Base-by-base conservation (phyloP, 1,284 basidiomycete genomes). In the Microbotryum silenes-acaulis region DNA sequence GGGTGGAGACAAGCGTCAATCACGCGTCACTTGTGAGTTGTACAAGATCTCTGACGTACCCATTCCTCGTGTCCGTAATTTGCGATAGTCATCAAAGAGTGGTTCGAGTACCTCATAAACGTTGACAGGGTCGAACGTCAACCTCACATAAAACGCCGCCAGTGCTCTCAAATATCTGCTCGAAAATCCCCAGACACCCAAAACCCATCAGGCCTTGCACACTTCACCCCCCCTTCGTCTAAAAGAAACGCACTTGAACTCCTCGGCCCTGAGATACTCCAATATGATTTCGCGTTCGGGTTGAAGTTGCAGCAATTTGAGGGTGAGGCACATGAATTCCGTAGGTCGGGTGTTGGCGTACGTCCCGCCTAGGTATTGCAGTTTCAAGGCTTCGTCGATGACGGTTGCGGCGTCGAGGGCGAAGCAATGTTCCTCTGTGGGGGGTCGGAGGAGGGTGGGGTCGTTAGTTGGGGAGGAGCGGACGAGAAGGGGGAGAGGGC, bases 261-360 rank as follows among this genome's bases (percentile, higher is more conserved):
- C 94, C 64, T 94, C 90, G 3, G 90, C 91, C 63, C 86, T 83
- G 23, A 99, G 79, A 74, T 99, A 99, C 73, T 97, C 96, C 6
- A 96, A 78, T 53, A 98, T 75, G 64, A 98, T 97, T 75, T 94
- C 91, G 74, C 91, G 91, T 77, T 97, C 90, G 1, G 96, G 96
- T 74, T 98, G 94, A 53, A 99, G 86, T 77, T 98, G 96, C 31
- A 99, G 79, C 59, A 99, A 81, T 75, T 98, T 98, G 68, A 97
- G 80, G 31, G 93, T 82, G 27, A 99, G 80, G 73, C 89, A 94
- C 52, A 97, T 79, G 77, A 93, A 97, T 70, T 90, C 85, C 6
- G 91, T 96, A 1, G 92, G 92, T 54, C 87, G 84, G 72, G 93
- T 88, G 76, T 94, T 94, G 60, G 71, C 69, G 76, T 89, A 96